These are phyloP conservation scores for Larix sibirica DNA, from an alignment of 83 land plant species.

Conservation along the genomic window DNA sequence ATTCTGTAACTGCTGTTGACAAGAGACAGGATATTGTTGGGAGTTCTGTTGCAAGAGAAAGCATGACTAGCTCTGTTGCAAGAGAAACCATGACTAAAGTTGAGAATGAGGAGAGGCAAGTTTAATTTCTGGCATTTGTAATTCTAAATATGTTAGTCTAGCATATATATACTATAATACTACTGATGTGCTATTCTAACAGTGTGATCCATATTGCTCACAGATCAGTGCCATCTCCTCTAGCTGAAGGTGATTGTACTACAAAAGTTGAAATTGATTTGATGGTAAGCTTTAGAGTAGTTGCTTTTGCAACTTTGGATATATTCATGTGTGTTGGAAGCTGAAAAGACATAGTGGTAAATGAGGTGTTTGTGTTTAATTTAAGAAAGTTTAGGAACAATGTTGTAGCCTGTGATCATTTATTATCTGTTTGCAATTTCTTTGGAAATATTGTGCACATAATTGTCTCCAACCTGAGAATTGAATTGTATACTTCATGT, in stretches of 20 bases:
- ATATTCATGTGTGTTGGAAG: not conserved
- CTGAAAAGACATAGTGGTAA: not conserved
- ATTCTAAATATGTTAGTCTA: not conserved
- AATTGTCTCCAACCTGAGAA: not conserved
- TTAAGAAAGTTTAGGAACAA: not conserved
- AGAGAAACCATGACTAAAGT: not conserved
- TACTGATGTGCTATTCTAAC: not conserved
- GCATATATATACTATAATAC: too few species aligned
- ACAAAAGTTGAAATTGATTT: not conserved
- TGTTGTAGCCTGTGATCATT: not conserved
- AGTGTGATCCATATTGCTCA: not conserved
- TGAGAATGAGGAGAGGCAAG: not conserved
- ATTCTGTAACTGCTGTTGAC: not conserved
- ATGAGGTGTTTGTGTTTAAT: not conserved
- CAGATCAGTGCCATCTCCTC: not conserved
- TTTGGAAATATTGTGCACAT: not conserved
- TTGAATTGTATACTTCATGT: not conserved
- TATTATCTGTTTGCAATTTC: not conserved
- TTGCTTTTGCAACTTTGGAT: not conserved
- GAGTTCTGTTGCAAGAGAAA: too few species aligned
- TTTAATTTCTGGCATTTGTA: not conserved
- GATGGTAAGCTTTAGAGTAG: not conserved
- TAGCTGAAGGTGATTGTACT: not conserved
- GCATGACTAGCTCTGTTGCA: not conserved
- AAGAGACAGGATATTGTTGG: not conserved